phyloP scores from a whole-genome alignment of 164 flowering plant genomes.

The Nelumbo lutea region DNA sequence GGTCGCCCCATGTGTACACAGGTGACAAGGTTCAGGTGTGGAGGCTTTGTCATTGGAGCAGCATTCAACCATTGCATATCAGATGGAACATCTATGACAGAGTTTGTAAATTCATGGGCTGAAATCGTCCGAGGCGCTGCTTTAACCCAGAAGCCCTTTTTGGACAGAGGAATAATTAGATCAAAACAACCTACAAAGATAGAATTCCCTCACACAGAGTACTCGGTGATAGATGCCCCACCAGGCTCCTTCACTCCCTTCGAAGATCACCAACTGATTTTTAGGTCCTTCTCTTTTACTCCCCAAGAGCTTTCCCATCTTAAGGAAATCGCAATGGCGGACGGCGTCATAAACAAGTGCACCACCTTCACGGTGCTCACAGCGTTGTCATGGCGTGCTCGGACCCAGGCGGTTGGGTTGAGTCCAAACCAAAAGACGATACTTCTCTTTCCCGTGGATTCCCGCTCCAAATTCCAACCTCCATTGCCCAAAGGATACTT shows the following conservation, averaged over 20 bases:
- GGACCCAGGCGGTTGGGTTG: conserved; percentile 18
- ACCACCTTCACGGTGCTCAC: conserved; percentile 18
- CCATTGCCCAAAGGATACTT: conserved; percentile 23
- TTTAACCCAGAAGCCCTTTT: conserved; percentile 9
- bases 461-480: conserved; percentile 16
- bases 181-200: conserved; percentile 14
- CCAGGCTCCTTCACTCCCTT: conserved; percentile 11
- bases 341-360: conserved; percentile 9
- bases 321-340: conserved; percentile 15
- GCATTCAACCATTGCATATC: conserved; percentile 17
- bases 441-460: conserved; percentile 19
- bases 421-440: conserved; percentile 18
- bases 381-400: conserved; percentile 18
- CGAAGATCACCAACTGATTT: conserved; percentile 3
- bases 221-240: conserved; percentile 7
- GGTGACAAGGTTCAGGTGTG: conserved; percentile 28
- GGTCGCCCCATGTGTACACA: neutral
- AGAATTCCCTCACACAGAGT: conserved; percentile 12
- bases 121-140: conserved; percentile 25
- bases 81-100: conserved; percentile 22
- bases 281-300: conserved; percentile 14
- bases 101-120: conserved; percentile 29
- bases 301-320: conserved; percentile 2
- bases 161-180: conserved; percentile 17
- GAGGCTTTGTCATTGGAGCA: conserved; percentile 24